These are phyloP conservation scores for Sugiyamaella chiloensis DNA, from an alignment of 805 yeast genomes.

Conservation along the genomic window DNA sequence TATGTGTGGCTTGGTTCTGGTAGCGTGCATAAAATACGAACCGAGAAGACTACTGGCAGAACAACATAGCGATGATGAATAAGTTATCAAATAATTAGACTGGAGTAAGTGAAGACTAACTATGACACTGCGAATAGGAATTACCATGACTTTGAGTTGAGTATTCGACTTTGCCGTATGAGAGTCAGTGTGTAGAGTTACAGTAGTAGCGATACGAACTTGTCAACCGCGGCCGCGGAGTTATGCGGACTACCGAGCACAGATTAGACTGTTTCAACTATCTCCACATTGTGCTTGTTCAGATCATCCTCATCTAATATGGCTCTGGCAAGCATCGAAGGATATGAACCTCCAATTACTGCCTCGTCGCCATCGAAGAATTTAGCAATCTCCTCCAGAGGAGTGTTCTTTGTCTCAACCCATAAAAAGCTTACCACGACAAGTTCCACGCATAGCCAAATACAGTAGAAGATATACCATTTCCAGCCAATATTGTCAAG, in stretches of 20 bases:
- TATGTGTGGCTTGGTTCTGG: no score
- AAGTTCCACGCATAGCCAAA: conserved; percentile 27
- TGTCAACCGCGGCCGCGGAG: no score
- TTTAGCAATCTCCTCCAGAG: conserved; percentile 44
- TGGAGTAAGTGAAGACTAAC: no score
- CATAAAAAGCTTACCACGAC: conserved; percentile 34
- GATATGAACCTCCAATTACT: not conserved
- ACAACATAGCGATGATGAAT: no score
- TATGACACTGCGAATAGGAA: no score
- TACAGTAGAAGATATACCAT: conserved; percentile 40
- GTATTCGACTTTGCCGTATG: no score
- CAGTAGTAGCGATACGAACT: no score
- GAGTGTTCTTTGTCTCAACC: conserved; percentile 43
- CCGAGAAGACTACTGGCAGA: no score
- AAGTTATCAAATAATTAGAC: no score
- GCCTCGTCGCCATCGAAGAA: conserved; percentile 33
- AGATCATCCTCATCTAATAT: not conserved
- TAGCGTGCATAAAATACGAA: no score
- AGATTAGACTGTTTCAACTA: not conserved
- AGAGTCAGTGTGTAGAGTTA: no score
- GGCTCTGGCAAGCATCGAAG: not conserved
- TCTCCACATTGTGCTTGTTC: not conserved
- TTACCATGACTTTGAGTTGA: no score
- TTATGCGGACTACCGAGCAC: not conserved
- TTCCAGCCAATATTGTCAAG: conserved; percentile 42